Conservation (phyloP, 225 moss, liverwort and hornwort genomes). For the Marchantia polymorpha region DNA sequence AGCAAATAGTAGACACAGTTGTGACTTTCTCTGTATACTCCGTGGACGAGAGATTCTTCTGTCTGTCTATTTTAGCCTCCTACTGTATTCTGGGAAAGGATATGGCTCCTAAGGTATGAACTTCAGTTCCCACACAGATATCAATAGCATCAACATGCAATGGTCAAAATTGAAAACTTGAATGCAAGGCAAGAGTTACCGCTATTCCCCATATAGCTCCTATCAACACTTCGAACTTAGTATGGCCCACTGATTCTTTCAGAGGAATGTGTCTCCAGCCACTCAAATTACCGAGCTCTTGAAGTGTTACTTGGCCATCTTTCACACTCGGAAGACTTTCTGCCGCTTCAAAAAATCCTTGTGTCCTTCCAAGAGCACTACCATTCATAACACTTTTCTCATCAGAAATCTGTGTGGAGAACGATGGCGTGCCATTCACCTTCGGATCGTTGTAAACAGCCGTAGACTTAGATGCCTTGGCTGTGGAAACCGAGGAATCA, state of each 20-base stretch:
- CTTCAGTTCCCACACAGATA: not conserved
- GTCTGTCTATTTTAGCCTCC: not conserved
- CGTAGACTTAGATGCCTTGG: slow-evolving; percentile 36
- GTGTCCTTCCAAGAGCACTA: slow-evolving; percentile 46
- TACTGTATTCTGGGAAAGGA: not conserved
- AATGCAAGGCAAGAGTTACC: slow-evolving; percentile 45
- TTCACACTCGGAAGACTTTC: slow-evolving; percentile 68
- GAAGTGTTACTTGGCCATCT: slow-evolving; percentile 73
- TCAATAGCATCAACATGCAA: not conserved
- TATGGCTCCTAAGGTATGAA: not conserved
- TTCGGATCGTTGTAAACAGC: slow-evolving; percentile 31
- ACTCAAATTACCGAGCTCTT: slow-evolving; percentile 68
- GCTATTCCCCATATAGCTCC: slow-evolving; percentile 73
- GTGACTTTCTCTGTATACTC: not conserved
- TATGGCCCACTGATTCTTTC: slow-evolving; percentile 92
- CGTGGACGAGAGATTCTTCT: not conserved
- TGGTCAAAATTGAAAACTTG: not conserved
- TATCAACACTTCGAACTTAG: slow-evolving; percentile 71
- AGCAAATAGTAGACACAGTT: not conserved
- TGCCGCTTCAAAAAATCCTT: slow-evolving; percentile 48
- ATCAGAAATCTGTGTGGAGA: not conserved
- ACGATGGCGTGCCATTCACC: slow-evolving; percentile 24
- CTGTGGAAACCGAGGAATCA: slow-evolving; percentile 26
- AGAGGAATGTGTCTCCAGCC: slow-evolving; percentile 86
- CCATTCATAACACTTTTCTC: slow-evolving; percentile 34